phyloP scores from a whole-genome alignment of 345 rosid species.

The Raphanus sativus region DNA sequence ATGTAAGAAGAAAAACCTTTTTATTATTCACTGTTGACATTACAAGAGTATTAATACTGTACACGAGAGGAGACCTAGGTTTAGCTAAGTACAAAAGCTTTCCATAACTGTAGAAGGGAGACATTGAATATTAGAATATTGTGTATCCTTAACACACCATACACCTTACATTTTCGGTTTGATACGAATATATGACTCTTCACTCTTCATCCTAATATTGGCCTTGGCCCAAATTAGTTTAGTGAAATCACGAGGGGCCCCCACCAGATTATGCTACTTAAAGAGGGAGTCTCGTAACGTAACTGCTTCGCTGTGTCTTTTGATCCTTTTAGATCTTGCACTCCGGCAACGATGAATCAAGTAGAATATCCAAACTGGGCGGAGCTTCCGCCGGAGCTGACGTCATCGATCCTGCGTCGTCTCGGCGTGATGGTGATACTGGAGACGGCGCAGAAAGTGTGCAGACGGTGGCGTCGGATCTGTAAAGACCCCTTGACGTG shows the following conservation, averaged over 20 bases:
- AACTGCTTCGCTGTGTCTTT: neutral
- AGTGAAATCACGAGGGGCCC: neutral
- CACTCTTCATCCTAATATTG: too few relatives aligned
- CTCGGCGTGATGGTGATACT: neutral
- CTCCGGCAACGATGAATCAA: neutral
- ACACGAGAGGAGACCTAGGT: too few relatives aligned
- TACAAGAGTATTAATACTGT: too few relatives aligned
- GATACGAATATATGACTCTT: neutral
- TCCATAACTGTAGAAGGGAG: too few relatives aligned
- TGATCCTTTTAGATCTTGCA: neutral
- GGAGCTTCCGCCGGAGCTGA: neutral
- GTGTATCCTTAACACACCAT: too few relatives aligned
- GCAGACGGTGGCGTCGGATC: neutral
- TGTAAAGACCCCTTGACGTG: neutral
- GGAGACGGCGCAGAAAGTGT: neutral
- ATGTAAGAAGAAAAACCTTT: too few relatives aligned
- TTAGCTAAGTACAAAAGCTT: too few relatives aligned
- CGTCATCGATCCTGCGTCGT: neutral
- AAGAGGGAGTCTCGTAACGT: neutral
- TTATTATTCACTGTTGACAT: too few relatives aligned
- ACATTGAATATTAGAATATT: too few relatives aligned
- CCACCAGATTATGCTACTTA: neutral
- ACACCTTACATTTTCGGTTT: too few relatives aligned
- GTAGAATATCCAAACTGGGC: neutral
- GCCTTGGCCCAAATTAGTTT: neutral